These are phyloP conservation scores for Lactarius indigo DNA, from an alignment of 768 basidiomycete species.

Conservation along the genomic window DNA sequence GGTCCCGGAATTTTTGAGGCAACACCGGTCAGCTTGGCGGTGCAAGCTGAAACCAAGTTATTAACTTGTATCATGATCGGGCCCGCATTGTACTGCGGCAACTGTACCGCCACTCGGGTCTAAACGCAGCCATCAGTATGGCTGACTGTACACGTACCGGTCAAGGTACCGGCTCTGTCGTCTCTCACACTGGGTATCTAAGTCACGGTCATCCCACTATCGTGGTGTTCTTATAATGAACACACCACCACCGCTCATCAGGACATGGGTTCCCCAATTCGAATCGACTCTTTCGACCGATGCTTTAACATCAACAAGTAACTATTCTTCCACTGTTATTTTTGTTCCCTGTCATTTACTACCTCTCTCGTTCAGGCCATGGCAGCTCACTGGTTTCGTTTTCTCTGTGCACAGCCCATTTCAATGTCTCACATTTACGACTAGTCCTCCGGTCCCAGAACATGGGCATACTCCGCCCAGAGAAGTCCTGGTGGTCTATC, in stretches of 20 bases:
- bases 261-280: background rate
- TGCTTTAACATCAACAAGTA: background rate
- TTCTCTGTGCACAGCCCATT: background rate
- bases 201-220: too few species aligned
- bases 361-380: slow-evolving; percentile 28
- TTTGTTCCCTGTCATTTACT: background rate
- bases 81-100: too few species aligned
- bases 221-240: background rate
- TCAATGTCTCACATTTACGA: background rate
- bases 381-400: slow-evolving; percentile 31
- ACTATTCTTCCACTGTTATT: background rate
- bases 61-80: too few species aligned
- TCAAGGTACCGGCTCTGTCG: too few species aligned
- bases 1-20: too few species aligned
- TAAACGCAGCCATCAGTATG: too few species aligned
- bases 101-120: too few species aligned
- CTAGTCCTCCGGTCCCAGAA: slow-evolving; percentile 42
- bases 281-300: background rate
- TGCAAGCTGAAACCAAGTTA: too few species aligned
- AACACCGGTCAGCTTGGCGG: too few species aligned
- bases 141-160: too few species aligned
- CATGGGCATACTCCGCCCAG: slow-evolving; percentile 45
- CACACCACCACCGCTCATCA: background rate
- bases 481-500: slow-evolving; percentile 66
- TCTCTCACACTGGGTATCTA: too few species aligned